Evolutionary conservation across 140 eudicot genomes (phyloP).

Genomic region (Stevia rebaudiana): DNA sequence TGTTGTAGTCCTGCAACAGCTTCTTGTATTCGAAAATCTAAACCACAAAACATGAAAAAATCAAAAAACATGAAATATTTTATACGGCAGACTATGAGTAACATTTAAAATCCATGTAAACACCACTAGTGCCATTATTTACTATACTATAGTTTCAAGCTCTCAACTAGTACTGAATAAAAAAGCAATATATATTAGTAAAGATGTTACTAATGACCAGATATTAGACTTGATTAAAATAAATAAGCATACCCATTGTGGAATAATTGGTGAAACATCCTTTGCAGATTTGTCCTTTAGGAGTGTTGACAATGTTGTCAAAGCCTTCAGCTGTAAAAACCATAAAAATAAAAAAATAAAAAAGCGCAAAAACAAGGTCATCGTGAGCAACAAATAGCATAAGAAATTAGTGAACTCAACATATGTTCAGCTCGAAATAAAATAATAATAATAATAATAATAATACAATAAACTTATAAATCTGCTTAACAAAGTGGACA

Average conservation of each 20-base stretch:
- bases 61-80: neutral
- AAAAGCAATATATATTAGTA: neutral
- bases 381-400: neutral
- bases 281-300: slow-evolving; percentile 67
- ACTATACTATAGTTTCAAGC: neutral
- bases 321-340: slow-evolving; percentile 70
- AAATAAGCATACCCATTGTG: slow-evolving; percentile 79
- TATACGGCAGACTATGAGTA: neutral
- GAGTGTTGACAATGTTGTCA: slow-evolving; percentile 59
- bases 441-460: neutral
- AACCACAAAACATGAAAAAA: slow-evolving; percentile 19
- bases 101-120: neutral
- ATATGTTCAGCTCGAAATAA: neutral
- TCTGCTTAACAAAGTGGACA: neutral
- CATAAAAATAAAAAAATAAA: slow-evolving; percentile 14
- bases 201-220: neutral
- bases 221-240: neutral
- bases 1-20: slow-evolving; percentile 77
- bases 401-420: neutral
- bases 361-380: neutral
- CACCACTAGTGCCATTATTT: too few relatives aligned
- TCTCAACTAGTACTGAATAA: neutral
- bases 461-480: neutral
- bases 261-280: slow-evolving; percentile 56
- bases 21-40: slow-evolving; percentile 95